A percentile compares a stretch with the other conserved stretches of the same genome.
These are phyloP conservation scores for Neostapfia colusana DNA, from an alignment of 176 grass and related monocot species.

Conservation along the genomic window DNA sequence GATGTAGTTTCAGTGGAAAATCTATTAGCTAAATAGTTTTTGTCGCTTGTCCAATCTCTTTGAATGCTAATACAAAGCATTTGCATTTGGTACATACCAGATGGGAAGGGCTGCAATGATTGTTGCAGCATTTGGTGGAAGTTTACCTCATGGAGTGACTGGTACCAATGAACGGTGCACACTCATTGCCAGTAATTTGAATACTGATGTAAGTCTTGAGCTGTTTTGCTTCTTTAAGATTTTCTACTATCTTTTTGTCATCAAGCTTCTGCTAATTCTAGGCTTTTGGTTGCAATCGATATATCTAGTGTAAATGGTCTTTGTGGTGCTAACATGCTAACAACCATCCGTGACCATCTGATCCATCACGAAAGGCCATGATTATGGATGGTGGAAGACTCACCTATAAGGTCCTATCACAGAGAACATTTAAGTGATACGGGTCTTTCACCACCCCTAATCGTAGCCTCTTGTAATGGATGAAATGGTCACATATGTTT, in stretches of 20 bases:
- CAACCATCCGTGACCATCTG: no score
- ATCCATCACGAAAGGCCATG: no score
- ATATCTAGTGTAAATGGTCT: no score
- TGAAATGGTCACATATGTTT: no score
- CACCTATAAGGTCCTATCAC: no score
- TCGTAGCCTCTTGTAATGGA: no score
- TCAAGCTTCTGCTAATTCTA: not conserved
- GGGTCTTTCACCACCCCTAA: no score
- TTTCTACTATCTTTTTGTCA: not conserved
- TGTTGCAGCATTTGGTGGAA: constrained; percentile 81
- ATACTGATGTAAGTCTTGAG: constrained; percentile 79
- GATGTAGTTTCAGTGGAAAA: constrained; percentile 3
- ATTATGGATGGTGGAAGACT: no score
- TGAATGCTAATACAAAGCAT: constrained; percentile 27
- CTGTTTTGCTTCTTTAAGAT: not conserved
- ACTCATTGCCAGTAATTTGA: constrained; percentile 91
- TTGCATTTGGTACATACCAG: constrained; percentile 47
- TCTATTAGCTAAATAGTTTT: not conserved
- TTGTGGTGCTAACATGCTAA: no score
- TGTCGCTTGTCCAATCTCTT: not conserved
- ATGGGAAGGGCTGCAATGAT: constrained; percentile 75
- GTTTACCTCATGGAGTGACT: constrained; percentile 61
- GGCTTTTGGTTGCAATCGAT: not conserved
- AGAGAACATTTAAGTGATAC: no score
- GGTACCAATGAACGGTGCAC: constrained; percentile 89